Evolutionary conservation across 1,284 basidiomycete species (phyloP).

Genomic region (Rhizoctonia solani): DNA sequence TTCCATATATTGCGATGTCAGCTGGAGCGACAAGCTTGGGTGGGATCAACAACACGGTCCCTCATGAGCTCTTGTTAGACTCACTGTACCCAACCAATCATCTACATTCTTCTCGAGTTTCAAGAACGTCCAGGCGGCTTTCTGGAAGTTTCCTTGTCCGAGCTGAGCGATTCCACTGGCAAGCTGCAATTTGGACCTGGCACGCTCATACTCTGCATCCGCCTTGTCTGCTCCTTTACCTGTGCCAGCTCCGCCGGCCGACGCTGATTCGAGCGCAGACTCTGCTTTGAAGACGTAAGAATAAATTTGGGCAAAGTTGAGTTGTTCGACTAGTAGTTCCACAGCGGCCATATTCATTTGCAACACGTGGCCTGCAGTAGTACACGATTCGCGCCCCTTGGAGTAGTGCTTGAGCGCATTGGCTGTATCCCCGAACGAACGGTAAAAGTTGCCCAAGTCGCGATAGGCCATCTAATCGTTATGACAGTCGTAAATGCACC

Average conservation of each 20-base stretch:
- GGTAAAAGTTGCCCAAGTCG: constrained; percentile 78
- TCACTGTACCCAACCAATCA: constrained; percentile 71
- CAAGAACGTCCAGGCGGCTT: constrained; percentile 72
- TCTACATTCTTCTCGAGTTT: constrained; percentile 70
- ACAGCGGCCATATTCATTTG: constrained; percentile 83
- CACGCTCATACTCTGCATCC: constrained; percentile 67
- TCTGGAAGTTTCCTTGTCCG: constrained; percentile 70
- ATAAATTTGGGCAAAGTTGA: constrained; percentile 78
- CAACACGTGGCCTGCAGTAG: constrained; percentile 79
- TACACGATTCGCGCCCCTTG: constrained; percentile 84
- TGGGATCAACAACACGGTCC: neutral
- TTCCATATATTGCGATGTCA: constrained; percentile 83
- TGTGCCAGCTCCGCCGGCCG: constrained; percentile 41
- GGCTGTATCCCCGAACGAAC: constrained; percentile 67
- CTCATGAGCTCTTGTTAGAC: neutral
- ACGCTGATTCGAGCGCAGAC: constrained; percentile 72
- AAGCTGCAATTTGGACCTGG: constrained; percentile 67
- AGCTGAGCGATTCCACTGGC: constrained; percentile 74
- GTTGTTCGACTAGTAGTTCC: constrained; percentile 82
- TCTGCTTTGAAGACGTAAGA: constrained; percentile 93
- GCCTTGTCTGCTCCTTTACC: constrained; percentile 42
- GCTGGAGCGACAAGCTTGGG: constrained; percentile 69
- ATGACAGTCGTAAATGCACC: constrained; percentile 6
- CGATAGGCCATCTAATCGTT: constrained; percentile 74
- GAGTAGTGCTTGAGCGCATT: constrained; percentile 76